Percentiles rank a stretch among this genome's conserved stretches.
Conservation (phyloP, 345 rosid genomes). For the Rhizophora apiculata region DNA sequence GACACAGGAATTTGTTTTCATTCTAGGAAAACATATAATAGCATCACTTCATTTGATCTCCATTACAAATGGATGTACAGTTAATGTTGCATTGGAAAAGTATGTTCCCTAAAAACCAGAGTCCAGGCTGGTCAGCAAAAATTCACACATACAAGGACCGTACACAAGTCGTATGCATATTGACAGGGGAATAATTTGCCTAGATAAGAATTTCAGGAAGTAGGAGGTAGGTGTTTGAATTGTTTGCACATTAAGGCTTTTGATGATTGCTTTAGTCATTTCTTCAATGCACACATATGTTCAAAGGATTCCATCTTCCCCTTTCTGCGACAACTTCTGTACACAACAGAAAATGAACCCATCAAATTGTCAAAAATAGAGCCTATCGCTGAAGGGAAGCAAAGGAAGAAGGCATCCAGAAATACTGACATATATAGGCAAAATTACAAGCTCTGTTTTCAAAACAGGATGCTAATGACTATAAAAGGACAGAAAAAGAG, state of each 20-base stretch:
- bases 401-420: constrained; percentile 9
- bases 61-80: constrained; percentile 12
- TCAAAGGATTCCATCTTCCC: constrained; percentile 56
- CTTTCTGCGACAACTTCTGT: constrained; percentile 64
- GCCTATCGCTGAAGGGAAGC: constrained; percentile 9
- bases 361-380: constrained; percentile 62
- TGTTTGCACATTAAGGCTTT: constrained; percentile 36
- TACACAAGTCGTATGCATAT: constrained; percentile 13
- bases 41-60: background rate
- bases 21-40: background rate
- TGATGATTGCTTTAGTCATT: constrained; percentile 40
- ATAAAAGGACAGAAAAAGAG: background rate
- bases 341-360: constrained; percentile 49
- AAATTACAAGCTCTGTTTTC: background rate
- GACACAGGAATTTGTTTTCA: no score
- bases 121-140: constrained; percentile 9
- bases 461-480: constrained; percentile 9
- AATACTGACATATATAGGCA: constrained; percentile 4
- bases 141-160: no score
- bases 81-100: constrained; percentile 4
- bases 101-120: background rate
- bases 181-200: constrained; percentile 14
- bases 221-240: constrained; percentile 26
- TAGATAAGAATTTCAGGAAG: constrained; percentile 11
- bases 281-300: constrained; percentile 59